Base-by-base conservation (phyloP, 306 rosid species). In the Prosopis cineraria region DNA sequence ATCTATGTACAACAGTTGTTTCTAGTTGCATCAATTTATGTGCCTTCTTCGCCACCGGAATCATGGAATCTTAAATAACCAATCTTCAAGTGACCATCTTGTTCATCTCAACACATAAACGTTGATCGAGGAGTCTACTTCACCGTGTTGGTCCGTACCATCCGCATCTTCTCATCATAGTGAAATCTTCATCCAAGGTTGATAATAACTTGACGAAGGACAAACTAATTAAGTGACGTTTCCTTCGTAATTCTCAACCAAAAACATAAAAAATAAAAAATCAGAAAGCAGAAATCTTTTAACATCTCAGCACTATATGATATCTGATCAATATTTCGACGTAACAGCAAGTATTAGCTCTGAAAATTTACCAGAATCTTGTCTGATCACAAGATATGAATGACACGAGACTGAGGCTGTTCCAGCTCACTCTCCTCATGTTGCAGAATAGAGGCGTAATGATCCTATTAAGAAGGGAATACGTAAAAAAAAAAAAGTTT, bases 401-500 rank as follows among this genome's bases (percentile, higher is more conserved):
- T 85, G 55, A 83, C 76, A 53, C 93, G 91, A 41, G 86, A 73
- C 41, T 74, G 86, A 78, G 84, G 77, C 64, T 78, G 83, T 52
- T 52, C 64, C 75, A 81, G 77, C 43, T 84, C 80, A 47, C 56
- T 85, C 67, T 86, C 91, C 43, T 78, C 88, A 1, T 66, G 83
- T 17, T 79, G 79, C 52, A 82, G 52, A 6, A 55, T 2, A 3
- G 65, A 77, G 27, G 84, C 69, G 36, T 39, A 5, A 13, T 34
- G 63, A 79, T 82, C 84, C 88, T 69, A 48, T 58, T 65, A 69
- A 73, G 25, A 5, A 8, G 8, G 17, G n/a, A n/a, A n/a, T n/a
- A n/a, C 24, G 76, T 19, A 39, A 7, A 75, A n/a, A 36, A 47
- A 56, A 50, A 55, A 5, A 0, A 2, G 48, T 9, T 30, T 12